Evolutionary conservation across 2,329 filamentous ascomycete species (phyloP), one percentile per base, ranked within the genome.

Genomic region (Pleomassaria siparia): DNA sequence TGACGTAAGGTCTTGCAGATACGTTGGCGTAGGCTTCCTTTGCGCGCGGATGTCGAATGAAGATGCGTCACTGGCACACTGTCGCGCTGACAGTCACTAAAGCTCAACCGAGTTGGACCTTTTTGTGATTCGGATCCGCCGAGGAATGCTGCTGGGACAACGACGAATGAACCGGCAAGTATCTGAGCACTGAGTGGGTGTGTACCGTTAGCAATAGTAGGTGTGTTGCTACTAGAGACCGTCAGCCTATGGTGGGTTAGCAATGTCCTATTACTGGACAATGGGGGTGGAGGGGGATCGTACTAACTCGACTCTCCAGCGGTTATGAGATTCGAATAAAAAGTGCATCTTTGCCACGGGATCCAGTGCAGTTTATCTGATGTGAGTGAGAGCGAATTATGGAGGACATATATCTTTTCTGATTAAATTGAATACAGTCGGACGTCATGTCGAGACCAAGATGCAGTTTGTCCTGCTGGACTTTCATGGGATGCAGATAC

Each of bases 281-380:
- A 21, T 3, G 43, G 11, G 16, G 36, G 32, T 33, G 46, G 40
- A 43, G 16, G n/a, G n/a, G 29, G 40, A 43, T 29, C 50, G 37
- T 50, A 52, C 52, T 44, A 39, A 55, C 53, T 50, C 41, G 40
- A 53, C 30, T 32, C 36, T 48, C 44, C 25, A 51, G 36, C 21
- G 44, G 26, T 36, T 35, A 16, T 43, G 36, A 25, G 26, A 12
- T 43, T 45, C 46, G 33, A 53, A 41, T 28, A 43, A 42, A 2
- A 51, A 16, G 40, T 15, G 29, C 53, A 56, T 56, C 12, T 6
- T 56, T 46, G 43, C 43, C 29, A 47, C 39, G 51, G 48, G 44
- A 42, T 15, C 44, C 36, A 33, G 47, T 28, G 24, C 30, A 52
- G 28, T 18, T 37, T 53, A 47, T 47, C 25, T 48, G 37, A 28